These are phyloP conservation scores for Flaveria bidentis DNA, from an alignment of 129 eudicot species.

Conservation along the genomic window DNA sequence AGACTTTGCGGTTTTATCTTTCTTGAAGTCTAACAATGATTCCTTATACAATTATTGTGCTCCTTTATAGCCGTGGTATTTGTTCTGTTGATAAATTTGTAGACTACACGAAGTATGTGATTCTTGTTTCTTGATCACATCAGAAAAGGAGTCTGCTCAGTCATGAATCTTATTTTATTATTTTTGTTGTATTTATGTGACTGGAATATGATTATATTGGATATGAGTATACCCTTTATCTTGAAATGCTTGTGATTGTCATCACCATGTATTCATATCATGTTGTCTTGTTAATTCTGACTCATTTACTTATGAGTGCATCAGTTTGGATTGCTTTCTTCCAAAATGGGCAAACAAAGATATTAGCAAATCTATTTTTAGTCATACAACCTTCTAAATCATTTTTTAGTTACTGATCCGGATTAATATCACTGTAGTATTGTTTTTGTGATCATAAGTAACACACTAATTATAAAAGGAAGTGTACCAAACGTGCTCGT, in stretches of 20 bases:
- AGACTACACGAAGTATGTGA: background rate
- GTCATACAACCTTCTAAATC: background rate
- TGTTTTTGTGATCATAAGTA: background rate
- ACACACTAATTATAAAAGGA: background rate
- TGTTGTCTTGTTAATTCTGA: background rate
- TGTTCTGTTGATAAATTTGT: background rate
- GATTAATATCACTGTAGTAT: background rate
- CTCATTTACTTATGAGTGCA: background rate
- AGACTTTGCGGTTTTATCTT: too few relatives aligned
- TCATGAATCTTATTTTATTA: background rate
- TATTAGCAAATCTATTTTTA: background rate
- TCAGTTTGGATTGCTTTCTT: background rate
- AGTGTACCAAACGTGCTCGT: background rate
- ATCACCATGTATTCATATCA: background rate
- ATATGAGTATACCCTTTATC: constrained; percentile 13
- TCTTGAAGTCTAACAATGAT: background rate
- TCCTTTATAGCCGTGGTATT: background rate
- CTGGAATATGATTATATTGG: constrained; percentile 1
- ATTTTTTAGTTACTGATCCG: background rate
- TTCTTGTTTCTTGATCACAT: constrained; percentile 24
- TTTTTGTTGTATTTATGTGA: background rate
- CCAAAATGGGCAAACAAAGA: background rate
- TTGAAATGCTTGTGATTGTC: background rate
- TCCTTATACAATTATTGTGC: background rate
- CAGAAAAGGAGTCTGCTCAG: background rate